Evolutionary conservation across 371 early-diverging fungal genomes (phyloP).

Genomic region (Fennellomyces sp.): DNA sequence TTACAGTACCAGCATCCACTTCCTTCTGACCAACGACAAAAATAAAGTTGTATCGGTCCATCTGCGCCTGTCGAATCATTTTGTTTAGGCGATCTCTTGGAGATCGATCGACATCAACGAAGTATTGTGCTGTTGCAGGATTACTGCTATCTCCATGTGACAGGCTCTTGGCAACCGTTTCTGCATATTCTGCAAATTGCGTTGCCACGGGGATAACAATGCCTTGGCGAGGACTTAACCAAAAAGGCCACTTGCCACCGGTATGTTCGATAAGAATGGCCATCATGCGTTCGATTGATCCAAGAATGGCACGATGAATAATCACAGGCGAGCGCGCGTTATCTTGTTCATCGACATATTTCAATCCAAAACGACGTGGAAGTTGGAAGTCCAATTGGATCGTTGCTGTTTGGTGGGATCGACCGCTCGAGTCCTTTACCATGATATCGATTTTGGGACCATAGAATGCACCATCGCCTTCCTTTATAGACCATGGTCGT

Average conservation of each 20-base stretch:
- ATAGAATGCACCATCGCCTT: conserved; percentile 99
- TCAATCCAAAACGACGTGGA: conserved; percentile 88
- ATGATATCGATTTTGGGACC: conserved; percentile 99
- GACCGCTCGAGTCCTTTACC: conserved; percentile 92
- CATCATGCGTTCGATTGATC: conserved; percentile 94
- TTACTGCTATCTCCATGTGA: conserved; percentile 22
- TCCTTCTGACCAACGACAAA: conserved; percentile 97
- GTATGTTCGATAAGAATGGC: conserved; percentile 94
- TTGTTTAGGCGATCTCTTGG: conserved; percentile 90
- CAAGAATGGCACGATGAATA: conserved; percentile 95
- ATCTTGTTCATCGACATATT: conserved; percentile 67
- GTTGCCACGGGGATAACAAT: conserved; percentile 86
- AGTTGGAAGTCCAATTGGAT: conserved; percentile 98
- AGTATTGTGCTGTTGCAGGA: conserved; percentile 39
- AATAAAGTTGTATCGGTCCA: conserved; percentile 90
- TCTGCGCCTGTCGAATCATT: conserved; percentile 93
- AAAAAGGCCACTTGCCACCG: conserved; percentile 96
- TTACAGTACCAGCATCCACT: conserved; percentile 78
- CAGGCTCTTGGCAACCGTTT: conserved; percentile 38
- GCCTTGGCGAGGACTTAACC: conserved; percentile 98
- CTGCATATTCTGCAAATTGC: conserved; percentile 50
- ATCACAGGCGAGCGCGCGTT: conserved; percentile 84
- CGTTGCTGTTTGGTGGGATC: conserved; percentile 98
- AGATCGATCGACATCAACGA: conserved; percentile 82
- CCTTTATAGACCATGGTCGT: conserved; percentile 88